Base-by-base conservation (phyloP, 768 basidiomycete genomes). In the Lactifluus rugatus region DNA sequence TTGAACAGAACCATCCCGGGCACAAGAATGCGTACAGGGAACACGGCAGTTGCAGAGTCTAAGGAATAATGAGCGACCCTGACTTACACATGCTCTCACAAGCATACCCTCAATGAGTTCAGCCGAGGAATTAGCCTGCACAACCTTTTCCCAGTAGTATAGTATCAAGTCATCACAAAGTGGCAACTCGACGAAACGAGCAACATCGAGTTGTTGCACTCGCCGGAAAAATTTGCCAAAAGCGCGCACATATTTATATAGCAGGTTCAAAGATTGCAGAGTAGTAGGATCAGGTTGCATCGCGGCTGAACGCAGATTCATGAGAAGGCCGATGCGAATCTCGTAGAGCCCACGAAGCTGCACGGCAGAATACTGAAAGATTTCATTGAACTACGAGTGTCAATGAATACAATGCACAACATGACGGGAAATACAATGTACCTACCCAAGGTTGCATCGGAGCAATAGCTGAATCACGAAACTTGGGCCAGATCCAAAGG, bases 1-100 rank as follows among this genome's bases (percentile, higher is more conserved):
- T 87, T 89, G 73, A 93, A 92, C 9, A 93, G 72, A 6, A 87
- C 85, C 83, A 93, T 85, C 2, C 85, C 87, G 66, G 91, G 89
- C 0, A 92, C 87, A 57, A 93, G 74, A 65, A 88, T 83, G 11
- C 85, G 81, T 23, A 87, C 75, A n/a, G 91, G 90, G 66, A 84
- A 91, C 2, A 84, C 69, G 2, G 83, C 85, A 45, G 75, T 71
- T 31, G 74, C 68, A 0, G 82, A 79, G 68, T 92, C 88, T 91
- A 57, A 16, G 19, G 2, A 9, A 53, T 21, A 28, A 34, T 48
- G 17, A 36, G 56, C 47, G 34, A 54, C 17, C 28, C 19, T 16
- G 32, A 23, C 19, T 49, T 2, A n/a, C 19, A 41, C 21, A 48
- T 11, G 19, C 36, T 34, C 45, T 37, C 9, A 53, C 25, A 19